phyloP scores from a whole-genome alignment of 768 basidiomycete species.

The Brasilioporus rufonigricans region DNA sequence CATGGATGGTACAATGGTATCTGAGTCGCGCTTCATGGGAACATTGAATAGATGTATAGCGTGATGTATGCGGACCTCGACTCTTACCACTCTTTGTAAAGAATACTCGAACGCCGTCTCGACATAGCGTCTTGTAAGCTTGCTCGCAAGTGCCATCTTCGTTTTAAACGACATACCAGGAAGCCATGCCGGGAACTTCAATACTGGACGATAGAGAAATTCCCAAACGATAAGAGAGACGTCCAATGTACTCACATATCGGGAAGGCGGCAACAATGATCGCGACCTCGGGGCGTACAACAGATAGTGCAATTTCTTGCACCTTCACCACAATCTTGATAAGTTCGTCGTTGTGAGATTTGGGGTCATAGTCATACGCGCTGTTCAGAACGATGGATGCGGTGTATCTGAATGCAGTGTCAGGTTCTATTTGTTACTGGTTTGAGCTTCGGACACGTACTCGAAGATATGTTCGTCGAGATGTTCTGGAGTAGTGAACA shows the following conservation, averaged over 20 bases:
- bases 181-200: slow-evolving; percentile 15
- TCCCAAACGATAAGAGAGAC: background rate
- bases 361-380: slow-evolving; percentile 13
- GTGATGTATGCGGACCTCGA: background rate
- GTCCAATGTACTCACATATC: background rate
- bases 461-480: background rate
- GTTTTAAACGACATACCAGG: slow-evolving; percentile 3
- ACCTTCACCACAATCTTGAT: background rate
- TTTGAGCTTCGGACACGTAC: slow-evolving; percentile 28
- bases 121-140: background rate
- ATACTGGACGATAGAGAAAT: background rate
- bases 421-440: background rate
- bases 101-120: slow-evolving; percentile 1
- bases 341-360: slow-evolving; percentile 4
- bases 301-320: background rate
- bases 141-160: background rate
- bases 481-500: slow-evolving; percentile 31
- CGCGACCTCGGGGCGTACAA: slow-evolving; percentile 4
- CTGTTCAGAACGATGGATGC: slow-evolving; percentile 3
- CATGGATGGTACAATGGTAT: background rate
- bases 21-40: background rate
- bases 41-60: background rate
- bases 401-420: slow-evolving; percentile 2
- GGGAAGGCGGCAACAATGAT: slow-evolving; percentile 2
- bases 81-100: slow-evolving; percentile 1